Base-by-base conservation (phyloP, 306 rosid genomes). In the Arachis stenosperma region DNA sequence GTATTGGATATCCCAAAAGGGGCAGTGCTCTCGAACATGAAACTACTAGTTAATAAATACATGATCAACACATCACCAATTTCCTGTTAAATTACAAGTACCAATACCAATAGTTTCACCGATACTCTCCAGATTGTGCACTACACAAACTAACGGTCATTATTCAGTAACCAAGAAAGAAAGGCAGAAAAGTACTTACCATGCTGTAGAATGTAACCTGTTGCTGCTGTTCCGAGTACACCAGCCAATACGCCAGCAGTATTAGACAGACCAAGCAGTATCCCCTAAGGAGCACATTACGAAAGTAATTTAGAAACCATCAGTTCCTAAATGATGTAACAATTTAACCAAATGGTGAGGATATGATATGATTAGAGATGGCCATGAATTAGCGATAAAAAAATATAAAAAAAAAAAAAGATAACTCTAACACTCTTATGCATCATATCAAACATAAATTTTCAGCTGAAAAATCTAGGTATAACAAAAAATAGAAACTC, bases 211-310 rank as follows among this genome's bases (percentile, higher is more conserved):
- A 94, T 94, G 87, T 91, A 94, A 46, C 99, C 98, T 9, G 99
- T 94, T 58, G 97, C 92, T 10, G 96, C 99, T 2, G 99, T 94
- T 76, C 99, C 99, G n/a, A 94, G 81, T n/a, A 94, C 99, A 14
- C 97, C 99, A n/a, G 99, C 99, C 13, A 94, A 82, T 71, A 94
- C 98, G 71, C 99, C 99, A 33, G 99, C 99, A 30, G 97, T 91
- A 69, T 94, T 94, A 33, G 99, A 94, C 75, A 94, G 80, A 80
- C 99, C 99, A 67, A 94, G 99, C 73, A 94, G 80, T 69, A 94
- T 86, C 13, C 99, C 97, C 99, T 91, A 61, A 6, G 65, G 13
- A 79, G 29, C 73, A 30, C 54, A 51, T 11, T 30, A 44, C 17
- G 50, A 50, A 62, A 61, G 30, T 14, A 73, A 79, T 51, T n/a